Conservation (phyloP, 495 filamentous ascomycete genomes). For the Venustampulla echinocandica region DNA sequence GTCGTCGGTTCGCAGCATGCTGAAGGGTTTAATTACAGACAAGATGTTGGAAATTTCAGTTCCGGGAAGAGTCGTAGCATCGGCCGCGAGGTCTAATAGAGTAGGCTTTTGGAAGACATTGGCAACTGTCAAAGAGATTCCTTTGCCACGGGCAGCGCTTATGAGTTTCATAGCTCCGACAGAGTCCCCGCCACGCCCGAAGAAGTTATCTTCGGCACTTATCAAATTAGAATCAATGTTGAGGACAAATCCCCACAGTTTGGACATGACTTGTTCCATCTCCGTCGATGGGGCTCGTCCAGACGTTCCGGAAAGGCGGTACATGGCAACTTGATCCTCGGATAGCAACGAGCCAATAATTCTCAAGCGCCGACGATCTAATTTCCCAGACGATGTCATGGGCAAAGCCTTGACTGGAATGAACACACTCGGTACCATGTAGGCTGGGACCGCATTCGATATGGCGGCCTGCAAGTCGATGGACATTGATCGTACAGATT, state of each 20-base stretch:
- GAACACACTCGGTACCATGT: not conserved
- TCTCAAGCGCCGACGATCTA: not conserved
- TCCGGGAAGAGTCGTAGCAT: constrained; percentile 13
- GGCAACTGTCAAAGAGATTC: constrained; percentile 47
- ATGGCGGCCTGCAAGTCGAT: not conserved
- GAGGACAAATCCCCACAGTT: constrained; percentile 1
- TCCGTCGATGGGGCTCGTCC: constrained; percentile 1
- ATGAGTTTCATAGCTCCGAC: constrained; percentile 63
- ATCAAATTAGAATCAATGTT: constrained; percentile 26
- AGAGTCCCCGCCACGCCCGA: constrained; percentile 58
- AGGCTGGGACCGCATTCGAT: not conserved
- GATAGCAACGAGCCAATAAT: not conserved
- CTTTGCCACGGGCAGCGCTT: constrained; percentile 42
- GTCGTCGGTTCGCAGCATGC: constrained; percentile 27
- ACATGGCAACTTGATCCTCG: constrained; percentile 1
- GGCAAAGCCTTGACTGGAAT: not conserved
- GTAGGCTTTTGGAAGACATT: constrained; percentile 32
- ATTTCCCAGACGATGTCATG: not conserved
- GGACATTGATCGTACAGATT: not conserved
- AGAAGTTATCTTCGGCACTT: constrained; percentile 48
- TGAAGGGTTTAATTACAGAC: constrained; percentile 37
- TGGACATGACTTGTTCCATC: not conserved
- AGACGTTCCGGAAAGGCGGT: not conserved
- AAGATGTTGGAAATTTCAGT: constrained; percentile 36
- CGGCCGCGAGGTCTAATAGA: constrained; percentile 1